Base-by-base conservation (phyloP, 2,329 filamentous ascomycete species). In the Cladophialophora psammophila region DNA sequence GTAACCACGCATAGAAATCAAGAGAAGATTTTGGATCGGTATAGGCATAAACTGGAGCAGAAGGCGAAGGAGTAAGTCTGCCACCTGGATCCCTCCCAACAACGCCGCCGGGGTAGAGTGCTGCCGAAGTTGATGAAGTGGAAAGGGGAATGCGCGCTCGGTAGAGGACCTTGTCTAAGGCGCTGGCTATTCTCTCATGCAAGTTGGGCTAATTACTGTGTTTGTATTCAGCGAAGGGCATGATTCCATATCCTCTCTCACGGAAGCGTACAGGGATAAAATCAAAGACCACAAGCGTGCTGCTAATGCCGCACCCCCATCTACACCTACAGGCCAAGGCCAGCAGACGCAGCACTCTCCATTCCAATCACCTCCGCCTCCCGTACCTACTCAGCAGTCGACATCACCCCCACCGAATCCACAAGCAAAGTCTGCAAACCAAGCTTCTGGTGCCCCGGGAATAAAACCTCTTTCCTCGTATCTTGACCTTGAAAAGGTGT, bases 251-350 rank as follows among this genome's bases (percentile, higher is more conserved):
- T 77, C 80, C 5, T 78, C 79, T 7, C 84, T 99, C 69, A 93
- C 92, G 78, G 85, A 90, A 73, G 92, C 89, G 35, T 97, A 98
- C 80, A 86, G 90, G 73, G 92, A 94, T 67, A 93, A 92, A 81
- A 98, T 98, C 72, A 77, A 88, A 42, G 82, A 87, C 32, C 81
- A 94, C 72, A 90, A 88, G 75, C 85, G 89, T 75, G 89, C 91
- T 66, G 85, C 87, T 3, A 42, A 54, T 42, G 83, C 86, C 8
- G 53, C 53, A 20, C 55, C 64, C 42, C 57, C 62, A n/a, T 40
- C 53, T 36, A 52, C 57, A 52, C 82, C 71, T 81, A 81, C 36
- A 18, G 50, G 72, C 78, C 80, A 70, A 36, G 73, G 76, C 58
- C 71, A 61, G 31, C 26, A 7, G 40, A n/a, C 60, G 54, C 64